Base-by-base conservation (phyloP, 2,329 filamentous ascomycete genomes). In the Aspergillus hortae region DNA sequence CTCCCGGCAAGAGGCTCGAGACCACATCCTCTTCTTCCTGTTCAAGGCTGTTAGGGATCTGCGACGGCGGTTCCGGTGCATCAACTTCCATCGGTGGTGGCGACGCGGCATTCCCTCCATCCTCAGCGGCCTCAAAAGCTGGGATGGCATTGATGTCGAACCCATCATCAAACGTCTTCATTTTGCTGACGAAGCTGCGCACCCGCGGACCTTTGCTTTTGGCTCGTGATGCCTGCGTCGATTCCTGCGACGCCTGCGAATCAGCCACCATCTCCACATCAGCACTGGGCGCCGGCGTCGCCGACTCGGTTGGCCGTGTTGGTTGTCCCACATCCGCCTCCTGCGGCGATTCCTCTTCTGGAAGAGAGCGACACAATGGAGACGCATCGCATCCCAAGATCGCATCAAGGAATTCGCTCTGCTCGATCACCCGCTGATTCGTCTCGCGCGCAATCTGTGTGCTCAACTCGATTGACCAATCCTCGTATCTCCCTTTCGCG, bases 331-430 rank as follows among this genome's bases (percentile, higher is more conserved):
- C 32, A 4, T 23, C 17, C 33, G 27, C 15, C 9, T 19, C 11
- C n/a, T 12, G 21, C 14, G 35, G 15, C 35, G 35, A 17, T 25
- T 52, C 23, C 50, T 82, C 72, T 57, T 73, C 69, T 11, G 73
- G 70, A 5, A 95, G 79, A 5, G 85, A 80, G 35, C 85, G 82
- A 52, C 89, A 85, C 17, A 97, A 76, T 41, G 82, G 80, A 53
- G 81, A 83, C 6, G 90, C 83, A 71, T 97, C 87, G 46, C 87
- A 88, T n/a, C 78, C 84, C 25, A 97, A 74, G 43, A 99, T 94
- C 1, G 89, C 89, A 68, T 96, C 90, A 2, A 99, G 78, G 56
- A 99, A 95, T 61, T 96, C 92, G 52, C 88, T 91, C 65, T 96
- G 91, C 60, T 92, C 85, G 48, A 96, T 86, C 2, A 91, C 85